Percentiles rank a stretch among this genome's conserved stretches.
phyloP scores from a whole-genome alignment of 2,329 filamentous ascomycete species.

The Mariannaea elegans region DNA sequence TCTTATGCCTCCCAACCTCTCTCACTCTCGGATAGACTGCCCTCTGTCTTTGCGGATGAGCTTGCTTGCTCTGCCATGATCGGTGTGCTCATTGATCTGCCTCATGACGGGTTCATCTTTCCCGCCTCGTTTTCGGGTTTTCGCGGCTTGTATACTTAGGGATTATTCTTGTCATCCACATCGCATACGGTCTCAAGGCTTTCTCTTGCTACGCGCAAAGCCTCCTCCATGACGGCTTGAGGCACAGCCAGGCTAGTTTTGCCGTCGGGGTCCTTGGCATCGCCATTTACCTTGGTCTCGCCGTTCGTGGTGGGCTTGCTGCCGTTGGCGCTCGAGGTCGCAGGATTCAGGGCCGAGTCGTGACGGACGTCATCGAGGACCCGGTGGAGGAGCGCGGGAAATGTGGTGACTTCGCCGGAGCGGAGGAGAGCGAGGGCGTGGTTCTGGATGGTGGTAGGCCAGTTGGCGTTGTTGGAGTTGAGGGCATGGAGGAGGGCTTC shows the following conservation, averaged over 20 bases:
- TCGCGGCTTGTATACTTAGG: constrained; percentile 1
- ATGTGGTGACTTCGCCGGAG: constrained; percentile 66
- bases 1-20: background rate
- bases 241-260: constrained; percentile 63
- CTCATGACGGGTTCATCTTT: background rate
- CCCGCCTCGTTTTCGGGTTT: background rate
- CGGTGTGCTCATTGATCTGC: background rate
- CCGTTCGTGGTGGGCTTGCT: constrained; percentile 45
- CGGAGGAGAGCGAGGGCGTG: constrained; percentile 70
- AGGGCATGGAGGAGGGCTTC: constrained; percentile 70
- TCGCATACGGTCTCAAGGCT: constrained; percentile 62
- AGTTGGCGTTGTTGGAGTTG: constrained; percentile 67
- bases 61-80: constrained; percentile 4
- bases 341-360: constrained; percentile 48
- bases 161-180: constrained; percentile 43
- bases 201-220: constrained; percentile 67
- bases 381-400: constrained; percentile 67
- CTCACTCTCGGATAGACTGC: background rate
- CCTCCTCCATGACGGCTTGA: constrained; percentile 67
- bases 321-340: constrained; percentile 42
- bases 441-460: constrained; percentile 67
- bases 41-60: background rate
- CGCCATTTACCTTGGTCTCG: constrained; percentile 18
- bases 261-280: constrained; percentile 23
- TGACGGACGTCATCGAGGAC: constrained; percentile 70